These are phyloP conservation scores for Fusarium sp. DNA, from an alignment of 2,329 filamentous ascomycete species.

Conservation along the genomic window DNA sequence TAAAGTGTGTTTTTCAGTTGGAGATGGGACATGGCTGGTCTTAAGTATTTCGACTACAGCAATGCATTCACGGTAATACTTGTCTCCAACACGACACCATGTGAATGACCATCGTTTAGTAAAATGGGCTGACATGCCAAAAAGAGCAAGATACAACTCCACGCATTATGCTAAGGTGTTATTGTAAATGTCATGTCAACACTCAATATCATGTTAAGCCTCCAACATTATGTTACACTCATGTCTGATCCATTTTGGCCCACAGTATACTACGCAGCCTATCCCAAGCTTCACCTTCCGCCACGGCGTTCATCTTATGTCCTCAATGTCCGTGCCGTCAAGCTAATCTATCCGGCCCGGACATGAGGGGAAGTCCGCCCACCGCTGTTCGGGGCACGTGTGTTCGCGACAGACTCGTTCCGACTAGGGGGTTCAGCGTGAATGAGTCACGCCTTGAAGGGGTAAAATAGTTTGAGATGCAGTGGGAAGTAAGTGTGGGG, in stretches of 20 bases:
- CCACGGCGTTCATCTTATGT: neutral
- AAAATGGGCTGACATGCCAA: neutral
- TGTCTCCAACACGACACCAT: neutral
- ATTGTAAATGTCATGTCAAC: neutral
- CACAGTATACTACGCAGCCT: neutral
- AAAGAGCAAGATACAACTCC: neutral
- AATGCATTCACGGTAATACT: neutral
- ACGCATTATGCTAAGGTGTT: neutral
- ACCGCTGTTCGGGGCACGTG: neutral
- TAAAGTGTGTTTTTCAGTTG: neutral
- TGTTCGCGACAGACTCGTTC: neutral
- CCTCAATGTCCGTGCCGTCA: neutral
- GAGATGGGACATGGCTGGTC: neutral
- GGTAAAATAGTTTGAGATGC: neutral
- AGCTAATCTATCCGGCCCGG: neutral
- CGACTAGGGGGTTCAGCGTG: neutral
- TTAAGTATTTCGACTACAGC: conserved; percentile 15
- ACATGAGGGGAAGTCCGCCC: neutral
- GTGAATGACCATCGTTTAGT: neutral
- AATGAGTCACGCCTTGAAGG: neutral
- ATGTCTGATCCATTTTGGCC: neutral
- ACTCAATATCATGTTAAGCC: neutral
- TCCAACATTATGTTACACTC: neutral
- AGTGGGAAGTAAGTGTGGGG: neutral
- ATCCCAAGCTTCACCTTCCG: neutral